Evolutionary conservation across 2,329 filamentous ascomycete genomes (phyloP), one percentile per base, ranked within the genome.

Genomic region (Epichloe brachyelytri): DNA sequence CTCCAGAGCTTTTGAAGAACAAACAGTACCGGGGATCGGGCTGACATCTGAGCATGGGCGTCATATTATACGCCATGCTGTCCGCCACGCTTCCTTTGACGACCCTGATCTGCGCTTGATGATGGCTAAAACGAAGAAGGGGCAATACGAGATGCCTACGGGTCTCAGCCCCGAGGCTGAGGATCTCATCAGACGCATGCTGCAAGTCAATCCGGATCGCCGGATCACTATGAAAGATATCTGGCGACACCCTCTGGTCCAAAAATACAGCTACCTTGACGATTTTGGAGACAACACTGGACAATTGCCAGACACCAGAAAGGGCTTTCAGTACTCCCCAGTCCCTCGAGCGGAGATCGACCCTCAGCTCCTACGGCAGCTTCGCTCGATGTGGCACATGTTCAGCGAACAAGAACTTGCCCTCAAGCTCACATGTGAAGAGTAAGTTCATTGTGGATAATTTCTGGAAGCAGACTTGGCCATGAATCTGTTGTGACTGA

Each of bases 11-110:
- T 36, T 84, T 96, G 55, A 80, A 81, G 57, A 84, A 83, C 40
- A 76, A 76, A 37, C 78, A 78, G 41, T 98, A 98, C 64, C 82
- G 85, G 51, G 91, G 85, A 88, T 49, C 83, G 82, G 61, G 88
- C 88, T 7, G 93, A 98, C 61, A 86, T 96, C 46, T 98, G 93
- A 96, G 90, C 63, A 82, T 89, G 65, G 89, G 89, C 1, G 85
- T 95, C 45, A 90, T 95, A 51, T 71, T 98, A 0, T 98, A 86
- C 64, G 90, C 89, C 11, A 83, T 95, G 70, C 75, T 98, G 20
- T 85, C 86, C 22, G 89, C 88, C 1, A 81, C 79, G 26, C 79
- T 95, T 2, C 93, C 93, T 0, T 96, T 58, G 83, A 89, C 56
- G 78, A 83, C 45, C 71, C 77, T 15, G 73, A 86, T 59, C 68